Percentiles rank a stretch among this genome's conserved stretches.
Evolutionary conservation across 768 basidiomycete species (phyloP).

Genomic region (Mrakia gelida): DNA sequence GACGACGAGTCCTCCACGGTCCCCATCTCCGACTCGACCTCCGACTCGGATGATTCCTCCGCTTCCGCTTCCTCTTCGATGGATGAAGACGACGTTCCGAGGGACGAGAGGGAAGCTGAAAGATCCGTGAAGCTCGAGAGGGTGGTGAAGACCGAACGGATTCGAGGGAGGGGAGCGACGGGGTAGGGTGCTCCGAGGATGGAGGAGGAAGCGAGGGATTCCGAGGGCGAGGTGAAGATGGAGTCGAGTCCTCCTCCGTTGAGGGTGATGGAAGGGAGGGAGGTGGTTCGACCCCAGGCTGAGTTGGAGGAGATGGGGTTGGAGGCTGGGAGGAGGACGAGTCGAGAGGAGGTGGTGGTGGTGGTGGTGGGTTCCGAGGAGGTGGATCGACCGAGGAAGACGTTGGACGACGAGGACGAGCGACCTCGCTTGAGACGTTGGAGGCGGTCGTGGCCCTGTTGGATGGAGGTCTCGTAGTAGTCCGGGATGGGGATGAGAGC

Average conservation of each 20-base stretch:
- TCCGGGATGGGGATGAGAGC: slow-evolving; percentile 9
- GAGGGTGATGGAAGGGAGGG: neutral
- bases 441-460: neutral
- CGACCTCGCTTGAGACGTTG: neutral
- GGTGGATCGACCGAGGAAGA: neutral
- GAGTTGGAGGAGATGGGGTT: neutral
- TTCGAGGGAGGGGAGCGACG: slow-evolving; percentile 1
- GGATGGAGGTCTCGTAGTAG: neutral
- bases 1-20: no score
- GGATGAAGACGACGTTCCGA: neutral
- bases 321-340: neutral
- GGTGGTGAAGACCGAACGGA: neutral
- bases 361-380: slow-evolving; percentile 2
- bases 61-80: neutral
- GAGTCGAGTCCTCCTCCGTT: slow-evolving; percentile 3
- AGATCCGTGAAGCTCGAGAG: neutral
- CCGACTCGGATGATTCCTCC: neutral
- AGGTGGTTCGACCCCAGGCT: neutral
- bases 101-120: neutral
- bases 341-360: no score
- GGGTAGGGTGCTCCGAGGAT: neutral
- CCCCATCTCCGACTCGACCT: no score
- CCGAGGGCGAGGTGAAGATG: neutral
- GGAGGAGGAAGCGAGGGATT: neutral
- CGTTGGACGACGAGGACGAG: neutral